A percentile compares a stretch with the other conserved stretches of the same genome.
phyloP scores from a whole-genome alignment of 148 eudicot genomes.

The Chenopodium berlandieri region DNA sequence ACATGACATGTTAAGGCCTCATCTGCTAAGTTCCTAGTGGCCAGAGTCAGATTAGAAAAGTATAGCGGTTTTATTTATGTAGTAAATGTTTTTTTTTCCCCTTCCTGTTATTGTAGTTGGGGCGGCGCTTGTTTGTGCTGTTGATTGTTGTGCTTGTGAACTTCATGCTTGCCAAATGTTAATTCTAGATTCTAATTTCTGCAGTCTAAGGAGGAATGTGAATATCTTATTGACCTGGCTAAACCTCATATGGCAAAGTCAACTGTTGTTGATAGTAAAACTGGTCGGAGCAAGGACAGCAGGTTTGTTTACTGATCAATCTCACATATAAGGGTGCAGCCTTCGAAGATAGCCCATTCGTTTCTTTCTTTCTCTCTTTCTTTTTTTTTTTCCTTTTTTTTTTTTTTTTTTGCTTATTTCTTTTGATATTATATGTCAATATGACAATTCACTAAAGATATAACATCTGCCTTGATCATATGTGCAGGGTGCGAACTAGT shows the following conservation, averaged over 20 bases:
- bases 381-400: background rate
- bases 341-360: too few relatives aligned
- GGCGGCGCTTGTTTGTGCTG: background rate
- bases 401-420: background rate
- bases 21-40: background rate
- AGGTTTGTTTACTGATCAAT: slow-evolving; percentile 45
- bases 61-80: background rate
- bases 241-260: slow-evolving; percentile 87
- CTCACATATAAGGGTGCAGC: background rate
- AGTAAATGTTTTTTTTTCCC: background rate
- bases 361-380: too few relatives aligned
- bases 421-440: background rate
- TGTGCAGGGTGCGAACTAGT: slow-evolving; percentile 91
- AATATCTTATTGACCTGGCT: slow-evolving; percentile 75
- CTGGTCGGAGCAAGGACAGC: slow-evolving; percentile 92
- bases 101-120: too few relatives aligned
- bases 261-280: slow-evolving; percentile 90
- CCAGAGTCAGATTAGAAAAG: background rate
- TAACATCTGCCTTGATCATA: slow-evolving; percentile 4
- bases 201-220: slow-evolving; percentile 91
- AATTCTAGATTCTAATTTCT: slow-evolving; percentile 21
- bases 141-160: background rate
- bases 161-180: slow-evolving; percentile 8
- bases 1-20: background rate
- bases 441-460: background rate